Evolutionary conservation across 176 grass and related monocot genomes (phyloP).

Genomic region (Phyllostachys edulis): DNA sequence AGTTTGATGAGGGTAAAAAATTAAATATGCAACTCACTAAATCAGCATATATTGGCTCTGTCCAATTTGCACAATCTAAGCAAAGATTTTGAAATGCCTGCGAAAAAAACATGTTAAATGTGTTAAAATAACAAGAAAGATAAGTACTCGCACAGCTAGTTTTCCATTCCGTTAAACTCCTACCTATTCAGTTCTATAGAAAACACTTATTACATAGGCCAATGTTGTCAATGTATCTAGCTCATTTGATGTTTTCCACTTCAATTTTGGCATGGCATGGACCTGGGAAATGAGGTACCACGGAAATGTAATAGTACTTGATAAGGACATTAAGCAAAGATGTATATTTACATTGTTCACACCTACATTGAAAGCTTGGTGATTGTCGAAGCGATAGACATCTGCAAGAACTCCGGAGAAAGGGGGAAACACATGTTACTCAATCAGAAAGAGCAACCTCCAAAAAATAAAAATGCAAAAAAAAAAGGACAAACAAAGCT

Average conservation of each 20-base stretch:
- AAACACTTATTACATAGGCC: background rate
- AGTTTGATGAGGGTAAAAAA: conserved; percentile 8
- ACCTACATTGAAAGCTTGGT: conserved; percentile 95
- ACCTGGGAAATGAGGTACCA: background rate
- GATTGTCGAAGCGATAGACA: conserved; percentile 72
- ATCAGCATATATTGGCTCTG: conserved; percentile 86
- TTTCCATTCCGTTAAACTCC: background rate
- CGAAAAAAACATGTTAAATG: background rate
- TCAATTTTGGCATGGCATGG: background rate
- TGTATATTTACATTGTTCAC: conserved; percentile 35
- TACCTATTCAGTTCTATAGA: background rate
- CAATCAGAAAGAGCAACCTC: background rate
- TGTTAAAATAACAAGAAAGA: conserved; percentile 7
- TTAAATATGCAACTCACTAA: conserved; percentile 56
- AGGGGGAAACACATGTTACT: background rate
- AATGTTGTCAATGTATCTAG: background rate
- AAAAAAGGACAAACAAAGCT: background rate
- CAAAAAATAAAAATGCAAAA: background rate
- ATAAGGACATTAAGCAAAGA: conserved; percentile 9
- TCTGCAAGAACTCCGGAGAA: conserved; percentile 76
- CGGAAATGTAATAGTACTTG: conserved; percentile 11
- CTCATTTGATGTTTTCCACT: background rate
- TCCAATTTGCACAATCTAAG: conserved; percentile 94
- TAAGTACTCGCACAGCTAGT: background rate
- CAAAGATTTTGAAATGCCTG: conserved; percentile 88